Evolutionary conservation across 352 stramenopile genomes (phyloP).

Genomic region (Albugo candida): DNA sequence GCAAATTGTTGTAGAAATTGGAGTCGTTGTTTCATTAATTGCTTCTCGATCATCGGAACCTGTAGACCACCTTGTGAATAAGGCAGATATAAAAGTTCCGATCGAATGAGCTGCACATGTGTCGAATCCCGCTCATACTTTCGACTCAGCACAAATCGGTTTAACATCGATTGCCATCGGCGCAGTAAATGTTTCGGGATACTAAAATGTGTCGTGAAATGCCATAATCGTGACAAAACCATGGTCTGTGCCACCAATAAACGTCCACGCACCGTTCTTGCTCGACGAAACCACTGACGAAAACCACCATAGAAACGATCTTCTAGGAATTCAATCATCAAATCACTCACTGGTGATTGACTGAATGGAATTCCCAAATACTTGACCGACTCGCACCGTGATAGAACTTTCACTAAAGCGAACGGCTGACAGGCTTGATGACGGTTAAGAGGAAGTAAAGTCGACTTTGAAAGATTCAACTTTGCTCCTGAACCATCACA

Average conservation of each 20-base stretch:
- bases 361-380: slow-evolving; percentile 6
- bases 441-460: slow-evolving; percentile 5
- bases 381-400: slow-evolving; percentile 3
- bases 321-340: slow-evolving; percentile 6
- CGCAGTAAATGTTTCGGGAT: neutral
- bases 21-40: slow-evolving; percentile 5
- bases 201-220: slow-evolving; percentile 3
- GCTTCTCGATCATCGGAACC: slow-evolving; percentile 2
- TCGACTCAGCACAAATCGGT: slow-evolving; percentile 7
- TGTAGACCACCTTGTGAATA: slow-evolving; percentile 2
- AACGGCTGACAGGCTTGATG: neutral
- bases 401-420: slow-evolving; percentile 3
- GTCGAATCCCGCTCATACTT: slow-evolving; percentile 3
- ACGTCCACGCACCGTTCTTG: slow-evolving; percentile 3
- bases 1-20: slow-evolving; percentile 5
- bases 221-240: slow-evolving; percentile 3
- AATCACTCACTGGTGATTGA: slow-evolving; percentile 3
- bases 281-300: slow-evolving; percentile 5
- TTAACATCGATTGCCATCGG: slow-evolving; percentile 3
- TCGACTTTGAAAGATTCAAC: slow-evolving; percentile 7
- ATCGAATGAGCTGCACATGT: slow-evolving; percentile 4
- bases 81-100: slow-evolving; percentile 5
- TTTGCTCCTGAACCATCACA: slow-evolving; percentile 3
- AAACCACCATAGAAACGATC: slow-evolving; percentile 7
- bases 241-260: slow-evolving; percentile 2